Percentiles rank a stretch among this genome's conserved stretches.
These are phyloP conservation scores for Perkinsus chesapeaki DNA, from an alignment of 169 alveolate species.

Conservation along the genomic window DNA sequence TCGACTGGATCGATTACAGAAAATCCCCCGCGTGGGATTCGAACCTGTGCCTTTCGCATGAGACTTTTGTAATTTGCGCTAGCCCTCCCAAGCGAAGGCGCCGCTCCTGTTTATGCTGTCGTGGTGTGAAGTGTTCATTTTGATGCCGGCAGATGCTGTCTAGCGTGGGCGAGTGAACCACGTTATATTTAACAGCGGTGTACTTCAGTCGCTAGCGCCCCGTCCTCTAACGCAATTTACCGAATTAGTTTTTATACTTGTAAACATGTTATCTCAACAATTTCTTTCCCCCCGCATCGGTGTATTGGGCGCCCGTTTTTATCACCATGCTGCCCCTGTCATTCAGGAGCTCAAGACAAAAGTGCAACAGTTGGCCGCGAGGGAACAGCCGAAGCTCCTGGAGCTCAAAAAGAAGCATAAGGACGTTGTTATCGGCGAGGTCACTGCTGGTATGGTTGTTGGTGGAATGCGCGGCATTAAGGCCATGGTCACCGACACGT, in stretches of 20 bases:
- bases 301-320: background rate
- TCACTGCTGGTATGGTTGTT: background rate
- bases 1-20: background rate
- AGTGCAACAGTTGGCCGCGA: background rate
- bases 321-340: background rate
- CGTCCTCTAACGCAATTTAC: too few relatives aligned
- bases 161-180: too few relatives aligned
- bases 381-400: background rate
- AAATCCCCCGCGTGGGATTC: background rate
- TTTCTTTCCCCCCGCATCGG: background rate
- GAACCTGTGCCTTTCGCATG: background rate
- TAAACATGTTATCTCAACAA: background rate
- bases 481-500: slow-evolving; percentile 83
- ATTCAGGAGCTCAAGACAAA: background rate
- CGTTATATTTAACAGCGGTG: too few relatives aligned
- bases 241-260: too few relatives aligned
- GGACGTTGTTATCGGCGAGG: background rate
- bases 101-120: slow-evolving; percentile 21
- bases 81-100: slow-evolving; percentile 18
- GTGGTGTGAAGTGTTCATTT: slow-evolving; percentile 18
- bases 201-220: too few relatives aligned
- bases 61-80: background rate
- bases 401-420: background rate
- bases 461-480: slow-evolving; percentile 83
- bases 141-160: background rate